Evolutionary conservation across 2,329 filamentous ascomycete genomes (phyloP), one percentile per base, ranked within the genome.

Genomic region (Botrytis medusae): DNA sequence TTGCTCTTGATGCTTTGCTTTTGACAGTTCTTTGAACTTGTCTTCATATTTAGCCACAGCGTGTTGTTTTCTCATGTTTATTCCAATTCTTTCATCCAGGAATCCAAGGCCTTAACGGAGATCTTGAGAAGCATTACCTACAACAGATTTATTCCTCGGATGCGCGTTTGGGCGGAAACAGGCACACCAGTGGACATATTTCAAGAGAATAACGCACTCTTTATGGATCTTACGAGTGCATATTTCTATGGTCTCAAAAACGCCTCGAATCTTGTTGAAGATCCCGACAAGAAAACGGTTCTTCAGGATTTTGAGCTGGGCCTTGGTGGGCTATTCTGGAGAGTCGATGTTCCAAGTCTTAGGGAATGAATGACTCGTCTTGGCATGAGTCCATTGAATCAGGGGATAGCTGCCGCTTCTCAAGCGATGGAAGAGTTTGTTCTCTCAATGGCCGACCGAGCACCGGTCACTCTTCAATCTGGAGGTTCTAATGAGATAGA

Each of bases 1-100:
- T 34, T 40, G 7, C 32, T 57, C 59, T 37, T 62, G 20, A 34
- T 65, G 6, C 10, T 54, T n/a, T 51, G 9, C 10, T n/a, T 51
- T n/a, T 34, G 29, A 7, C 10, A 5, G n/a, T 25, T 48, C 2
- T 37, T 65, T 18, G 48, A 44, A 48, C 34, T 44, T 22, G 3
- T 65, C 2, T 48, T 14, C 51, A 57, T 18, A 1, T 29, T 57
- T n/a, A 65, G 34, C 12, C 42, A 71, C 6, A 12, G 32, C 25
- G 29, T 46, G 22, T 46, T 69, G 62, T 72, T 72, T 32, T 29
- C 37, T 20, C 62, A 46, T 20, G 46, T 69, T 16, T 72, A 61
- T 29, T 72, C 62, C 32, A 67, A 72, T 59, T 68, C 62, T 14
- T 59, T 57, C 9, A 61, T 72, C 25, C 40, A 44, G 1, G 18